These are phyloP conservation scores for Annulohypoxylon bovei DNA, from an alignment of 495 filamentous ascomycete species.

Conservation along the genomic window DNA sequence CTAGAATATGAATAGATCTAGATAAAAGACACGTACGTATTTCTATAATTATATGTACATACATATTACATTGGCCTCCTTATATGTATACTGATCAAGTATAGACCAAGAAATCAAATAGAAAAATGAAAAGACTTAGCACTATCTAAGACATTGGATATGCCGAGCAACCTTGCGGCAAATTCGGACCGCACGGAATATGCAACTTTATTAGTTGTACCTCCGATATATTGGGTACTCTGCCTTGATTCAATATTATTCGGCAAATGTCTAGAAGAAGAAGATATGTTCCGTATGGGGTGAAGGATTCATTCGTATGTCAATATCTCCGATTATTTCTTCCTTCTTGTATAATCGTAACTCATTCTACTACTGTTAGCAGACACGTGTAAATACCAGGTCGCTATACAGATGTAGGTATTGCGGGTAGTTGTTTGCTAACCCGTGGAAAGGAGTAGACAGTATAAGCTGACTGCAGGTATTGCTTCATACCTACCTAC, in stretches of 20 bases:
- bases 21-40: not conserved
- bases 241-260: not conserved
- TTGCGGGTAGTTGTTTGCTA: not conserved
- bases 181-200: slow-evolving; percentile 23
- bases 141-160: not conserved
- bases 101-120: not conserved
- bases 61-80: not conserved
- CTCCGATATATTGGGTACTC: not conserved
- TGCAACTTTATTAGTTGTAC: slow-evolving; percentile 12
- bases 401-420: not conserved
- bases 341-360: not conserved
- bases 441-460: not conserved
- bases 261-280: slow-evolving; percentile 5
- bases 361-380: not conserved
- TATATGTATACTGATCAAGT: not conserved
- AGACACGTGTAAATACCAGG: not conserved
- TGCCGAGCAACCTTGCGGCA: slow-evolving; percentile 14
- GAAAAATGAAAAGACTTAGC: not conserved
- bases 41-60: not conserved
- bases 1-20: not conserved
- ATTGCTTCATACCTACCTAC: not conserved
- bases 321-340: not conserved
- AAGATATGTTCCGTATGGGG: not conserved
- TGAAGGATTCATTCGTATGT: not conserved
- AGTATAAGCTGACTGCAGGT: not conserved